Conservation (phyloP, 169 alveolate species). For the Blepharisma undulans region DNA sequence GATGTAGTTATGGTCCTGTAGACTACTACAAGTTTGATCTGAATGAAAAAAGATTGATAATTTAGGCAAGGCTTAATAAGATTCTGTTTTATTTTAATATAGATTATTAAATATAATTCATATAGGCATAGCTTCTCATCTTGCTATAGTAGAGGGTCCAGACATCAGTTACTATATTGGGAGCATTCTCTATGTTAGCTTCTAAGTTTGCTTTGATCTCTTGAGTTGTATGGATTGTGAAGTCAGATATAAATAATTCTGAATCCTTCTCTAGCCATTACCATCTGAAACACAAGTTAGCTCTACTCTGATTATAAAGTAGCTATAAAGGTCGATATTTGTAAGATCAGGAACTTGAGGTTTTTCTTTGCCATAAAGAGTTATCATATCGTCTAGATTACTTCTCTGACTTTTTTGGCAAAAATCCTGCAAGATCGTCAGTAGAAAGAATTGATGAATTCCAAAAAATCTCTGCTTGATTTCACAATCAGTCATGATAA, state of each 20-base stretch:
- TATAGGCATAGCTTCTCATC: too few relatives aligned
- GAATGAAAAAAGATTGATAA: too few relatives aligned
- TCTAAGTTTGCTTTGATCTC: slow-evolving; percentile 80
- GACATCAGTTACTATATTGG: slow-evolving; percentile 87
- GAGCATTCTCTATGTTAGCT: slow-evolving; percentile 91
- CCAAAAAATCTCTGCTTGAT: slow-evolving; percentile 93
- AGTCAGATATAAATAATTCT: slow-evolving; percentile 90
- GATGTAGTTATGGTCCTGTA: too few relatives aligned
- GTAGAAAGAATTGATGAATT: slow-evolving; percentile 92
- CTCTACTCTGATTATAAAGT: slow-evolving; percentile 94
- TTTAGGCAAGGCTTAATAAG: too few relatives aligned
- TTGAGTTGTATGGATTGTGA: slow-evolving; percentile 78
- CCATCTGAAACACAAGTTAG: slow-evolving; percentile 95
- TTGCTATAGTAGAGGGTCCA: slow-evolving; percentile 91
- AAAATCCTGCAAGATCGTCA: slow-evolving; percentile 95
- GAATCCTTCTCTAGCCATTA: slow-evolving; percentile 93
- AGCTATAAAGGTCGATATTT: slow-evolving; percentile 79
- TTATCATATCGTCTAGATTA: slow-evolving; percentile 84
- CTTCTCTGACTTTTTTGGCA: slow-evolving; percentile 93
- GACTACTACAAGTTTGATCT: too few relatives aligned
- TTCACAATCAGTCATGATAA: slow-evolving; percentile 96
- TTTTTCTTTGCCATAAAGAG: slow-evolving; percentile 31
- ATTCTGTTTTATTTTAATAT: too few relatives aligned
- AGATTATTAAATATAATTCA: too few relatives aligned
- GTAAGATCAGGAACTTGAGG: slow-evolving; percentile 66